phyloP scores from a whole-genome alignment of 2,329 filamentous ascomycete genomes.

The Cercospora brassicicola region DNA sequence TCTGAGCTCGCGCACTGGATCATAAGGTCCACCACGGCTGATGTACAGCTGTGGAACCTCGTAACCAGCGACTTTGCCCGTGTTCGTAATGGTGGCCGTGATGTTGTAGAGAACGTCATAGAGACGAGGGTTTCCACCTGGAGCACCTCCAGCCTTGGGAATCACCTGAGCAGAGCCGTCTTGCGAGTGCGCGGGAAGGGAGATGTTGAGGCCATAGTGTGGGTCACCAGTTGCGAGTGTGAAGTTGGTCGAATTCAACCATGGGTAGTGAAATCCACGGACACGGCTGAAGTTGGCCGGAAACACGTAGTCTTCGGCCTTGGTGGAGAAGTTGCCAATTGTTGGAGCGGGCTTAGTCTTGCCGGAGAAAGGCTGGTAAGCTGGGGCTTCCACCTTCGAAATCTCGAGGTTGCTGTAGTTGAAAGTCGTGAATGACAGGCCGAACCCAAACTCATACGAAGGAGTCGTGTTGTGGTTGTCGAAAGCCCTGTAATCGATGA shows the following conservation, averaged over 20 bases:
- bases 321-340: conserved; percentile 62
- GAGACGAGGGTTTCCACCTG: conserved; percentile 61
- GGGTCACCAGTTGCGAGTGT: conserved; percentile 57
- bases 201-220: conserved; percentile 60
- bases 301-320: conserved; percentile 57
- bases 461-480: conserved; percentile 44
- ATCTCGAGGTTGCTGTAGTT: conserved; percentile 63
- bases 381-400: conserved; percentile 40
- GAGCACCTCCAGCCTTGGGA: conserved; percentile 63
- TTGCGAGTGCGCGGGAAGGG: conserved; percentile 60
- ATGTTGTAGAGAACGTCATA: conserved; percentile 69
- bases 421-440: conserved; percentile 75
- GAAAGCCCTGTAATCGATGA: conserved; percentile 71
- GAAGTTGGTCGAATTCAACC: conserved; percentile 62
- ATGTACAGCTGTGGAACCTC: conserved; percentile 55
- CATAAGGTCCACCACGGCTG: conserved; percentile 55
- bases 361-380: conserved; percentile 61
- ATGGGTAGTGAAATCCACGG: conserved; percentile 65
- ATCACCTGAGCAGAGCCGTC: conserved; percentile 59
- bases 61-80: conserved; percentile 50
- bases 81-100: conserved; percentile 63
- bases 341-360: conserved; percentile 61
- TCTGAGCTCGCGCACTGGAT: conserved; percentile 39
- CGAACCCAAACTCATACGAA: conserved; percentile 50
- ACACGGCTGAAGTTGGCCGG: conserved; percentile 58